Conservation (phyloP, 352 stramenopile species). For the Lagenidium giganteum region DNA sequence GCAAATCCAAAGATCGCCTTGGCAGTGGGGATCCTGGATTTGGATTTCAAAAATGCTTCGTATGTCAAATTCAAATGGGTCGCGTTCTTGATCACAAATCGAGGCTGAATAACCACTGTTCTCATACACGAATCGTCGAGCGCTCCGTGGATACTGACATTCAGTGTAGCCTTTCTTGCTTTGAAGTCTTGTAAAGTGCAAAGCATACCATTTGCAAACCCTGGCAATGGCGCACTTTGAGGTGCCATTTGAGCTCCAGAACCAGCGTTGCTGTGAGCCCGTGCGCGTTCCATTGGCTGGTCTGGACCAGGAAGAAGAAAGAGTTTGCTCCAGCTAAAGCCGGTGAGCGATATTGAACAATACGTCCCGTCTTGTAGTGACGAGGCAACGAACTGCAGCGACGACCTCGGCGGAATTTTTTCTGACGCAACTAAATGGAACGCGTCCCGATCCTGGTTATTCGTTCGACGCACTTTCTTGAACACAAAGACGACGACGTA, state of each 20-base stretch:
- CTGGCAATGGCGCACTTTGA: not conserved
- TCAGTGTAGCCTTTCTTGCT: conserved; percentile 48
- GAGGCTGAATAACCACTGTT: conserved; percentile 59
- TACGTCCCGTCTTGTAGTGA: conserved; percentile 74
- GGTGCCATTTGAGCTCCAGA: not conserved
- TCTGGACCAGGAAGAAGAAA: conserved; percentile 65
- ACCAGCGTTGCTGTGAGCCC: conserved; percentile 3
- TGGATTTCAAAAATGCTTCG: conserved; percentile 42
- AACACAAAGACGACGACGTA: conserved; percentile 70
- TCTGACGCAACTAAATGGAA: conserved; percentile 70
- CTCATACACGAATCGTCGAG: conserved; percentile 35
- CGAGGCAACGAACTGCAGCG: conserved; percentile 54
- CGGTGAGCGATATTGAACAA: conserved; percentile 72
- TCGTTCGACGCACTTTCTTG: conserved; percentile 64
- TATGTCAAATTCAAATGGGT: conserved; percentile 47
- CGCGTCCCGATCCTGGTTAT: conserved; percentile 59
- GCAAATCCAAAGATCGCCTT: conserved; percentile 66
- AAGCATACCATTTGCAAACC: conserved; percentile 25
- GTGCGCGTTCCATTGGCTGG: too few species aligned
- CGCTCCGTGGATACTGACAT: conserved; percentile 51
- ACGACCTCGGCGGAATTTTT: conserved; percentile 38
- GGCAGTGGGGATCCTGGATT: conserved; percentile 41
- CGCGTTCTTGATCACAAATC: conserved; percentile 60
- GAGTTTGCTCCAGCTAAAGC: conserved; percentile 74
- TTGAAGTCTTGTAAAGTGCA: conserved; percentile 57